phyloP scores from a whole-genome alignment of 805 yeast genomes.

The Saccharomycopsis oosterbeekiorum region DNA sequence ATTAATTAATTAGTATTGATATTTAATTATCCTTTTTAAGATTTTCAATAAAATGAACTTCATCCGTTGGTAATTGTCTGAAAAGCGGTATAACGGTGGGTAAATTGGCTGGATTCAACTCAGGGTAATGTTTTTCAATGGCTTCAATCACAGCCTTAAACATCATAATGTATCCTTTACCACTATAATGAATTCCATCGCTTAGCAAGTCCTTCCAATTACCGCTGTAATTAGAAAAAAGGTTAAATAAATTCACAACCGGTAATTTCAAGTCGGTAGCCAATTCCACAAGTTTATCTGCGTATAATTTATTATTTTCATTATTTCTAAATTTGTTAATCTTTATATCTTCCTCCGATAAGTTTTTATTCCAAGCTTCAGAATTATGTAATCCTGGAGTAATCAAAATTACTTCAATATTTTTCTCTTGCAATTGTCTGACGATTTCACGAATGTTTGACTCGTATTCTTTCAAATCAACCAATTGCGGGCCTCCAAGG shows the following conservation, averaged over 20 bases:
- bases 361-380: constrained; percentile 30
- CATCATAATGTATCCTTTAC: constrained; percentile 41
- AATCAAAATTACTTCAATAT: constrained; percentile 45
- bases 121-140: constrained; percentile 38
- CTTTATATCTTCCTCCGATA: constrained; percentile 28
- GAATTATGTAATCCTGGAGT: constrained; percentile 53
- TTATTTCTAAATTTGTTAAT: constrained; percentile 38
- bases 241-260: constrained; percentile 44
- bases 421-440: constrained; percentile 29
- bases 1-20: neutral
- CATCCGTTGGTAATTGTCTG: constrained; percentile 18
- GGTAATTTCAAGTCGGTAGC: constrained; percentile 43
- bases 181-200: constrained; percentile 56
- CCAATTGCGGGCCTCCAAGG: constrained; percentile 35
- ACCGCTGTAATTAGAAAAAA: constrained; percentile 29
- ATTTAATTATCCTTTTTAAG: neutral
- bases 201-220: constrained; percentile 34
- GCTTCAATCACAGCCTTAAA: constrained; percentile 33
- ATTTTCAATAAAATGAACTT: neutral
- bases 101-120: constrained; percentile 34
- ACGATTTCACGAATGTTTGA: constrained; percentile 40
- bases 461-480: constrained; percentile 39
- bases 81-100: constrained; percentile 31
- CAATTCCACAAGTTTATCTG: constrained; percentile 37
- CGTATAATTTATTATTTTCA: constrained; percentile 37